These are phyloP conservation scores for Serendipita indica DNA, from an alignment of 768 basidiomycete species.

Conservation along the genomic window DNA sequence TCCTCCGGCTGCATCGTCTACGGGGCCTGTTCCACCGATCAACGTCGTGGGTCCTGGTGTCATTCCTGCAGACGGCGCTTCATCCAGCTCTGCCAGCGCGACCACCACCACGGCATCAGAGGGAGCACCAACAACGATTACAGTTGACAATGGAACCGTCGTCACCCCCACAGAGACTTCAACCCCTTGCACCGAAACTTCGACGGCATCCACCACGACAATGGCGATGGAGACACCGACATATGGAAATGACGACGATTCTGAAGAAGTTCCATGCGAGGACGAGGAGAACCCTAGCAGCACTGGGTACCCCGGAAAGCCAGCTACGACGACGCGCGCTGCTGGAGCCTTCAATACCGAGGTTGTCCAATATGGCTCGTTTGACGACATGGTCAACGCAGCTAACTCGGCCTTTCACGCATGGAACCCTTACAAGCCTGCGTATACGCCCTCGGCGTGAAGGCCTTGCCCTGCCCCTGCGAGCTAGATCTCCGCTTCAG, in stretches of 20 bases:
- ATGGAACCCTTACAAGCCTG: conserved; percentile 3
- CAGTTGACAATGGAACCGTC: background rate
- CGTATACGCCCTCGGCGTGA: background rate
- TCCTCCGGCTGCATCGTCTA: background rate
- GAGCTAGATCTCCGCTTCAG: too few relatives aligned
- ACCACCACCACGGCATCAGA: background rate
- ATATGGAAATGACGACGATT: background rate
- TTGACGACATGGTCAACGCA: conserved; percentile 6
- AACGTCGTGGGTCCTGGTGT: background rate
- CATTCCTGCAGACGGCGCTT: background rate
- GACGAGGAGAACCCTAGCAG: background rate
- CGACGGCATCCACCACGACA: too few relatives aligned
- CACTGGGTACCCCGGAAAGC: background rate
- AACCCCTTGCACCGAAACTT: background rate
- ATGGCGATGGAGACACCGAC: background rate
- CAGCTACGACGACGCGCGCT: background rate
- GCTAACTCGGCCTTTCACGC: conserved; percentile 6
- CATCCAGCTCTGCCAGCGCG: background rate
- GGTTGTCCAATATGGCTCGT: conserved; percentile 2
- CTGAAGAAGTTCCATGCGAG: background rate
- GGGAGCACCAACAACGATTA: background rate
- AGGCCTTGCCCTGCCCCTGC: too few relatives aligned
- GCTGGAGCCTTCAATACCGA: background rate
- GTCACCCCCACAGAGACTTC: background rate
- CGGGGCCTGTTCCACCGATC: background rate